Evolutionary conservation across 345 rosid genomes (phyloP), one percentile per base, ranked within the genome.

Genomic region (Lepidium sativum): DNA sequence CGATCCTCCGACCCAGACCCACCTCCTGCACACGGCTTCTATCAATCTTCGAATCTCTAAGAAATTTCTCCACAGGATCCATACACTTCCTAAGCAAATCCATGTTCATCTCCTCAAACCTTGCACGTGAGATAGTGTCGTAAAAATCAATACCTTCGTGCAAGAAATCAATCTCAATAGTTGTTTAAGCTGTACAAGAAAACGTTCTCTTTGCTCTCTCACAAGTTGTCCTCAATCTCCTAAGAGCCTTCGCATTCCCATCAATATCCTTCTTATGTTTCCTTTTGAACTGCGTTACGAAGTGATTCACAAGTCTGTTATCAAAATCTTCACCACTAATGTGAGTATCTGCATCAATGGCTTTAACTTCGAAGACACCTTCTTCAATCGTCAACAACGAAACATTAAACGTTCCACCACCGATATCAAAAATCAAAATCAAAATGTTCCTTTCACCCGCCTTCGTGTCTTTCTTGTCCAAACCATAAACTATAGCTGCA

Each of bases 291-390:
- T 86, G 86, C 57, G 86, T 82, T 8, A 79, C 92, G 65, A 86
- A 86, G 64, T 83, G 92, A 50, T 82, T 83, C 50, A 86, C 88
- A 55, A 86, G 69, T 10, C 94, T 82, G 57, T 84, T 84, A 4
- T 86, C 94, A 25, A 84, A 86, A 52, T 86, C 94, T 32, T 86
- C 91, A 50, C 91, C 91, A 0, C 91, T 88, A 4, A 86, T 81
- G 43, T 86, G 92, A 9, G 92, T 83, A 54, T 86, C 92, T 29
- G 88, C 92, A 0, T 87, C 87, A 1, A 87, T 84, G 1, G 87
- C 85, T 79, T 82, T 84, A 40, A 84, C 90, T 57, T 84, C 90
- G 6, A 84, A 84, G 20, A 84, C 81, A 35, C 90, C 90, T 67
- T 83, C 91, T 31, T 85, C 91, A 37, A 85, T 85, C 23, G 88